phyloP scores from a whole-genome alignment of 306 rosid species.

The Acmispon strigosus region DNA sequence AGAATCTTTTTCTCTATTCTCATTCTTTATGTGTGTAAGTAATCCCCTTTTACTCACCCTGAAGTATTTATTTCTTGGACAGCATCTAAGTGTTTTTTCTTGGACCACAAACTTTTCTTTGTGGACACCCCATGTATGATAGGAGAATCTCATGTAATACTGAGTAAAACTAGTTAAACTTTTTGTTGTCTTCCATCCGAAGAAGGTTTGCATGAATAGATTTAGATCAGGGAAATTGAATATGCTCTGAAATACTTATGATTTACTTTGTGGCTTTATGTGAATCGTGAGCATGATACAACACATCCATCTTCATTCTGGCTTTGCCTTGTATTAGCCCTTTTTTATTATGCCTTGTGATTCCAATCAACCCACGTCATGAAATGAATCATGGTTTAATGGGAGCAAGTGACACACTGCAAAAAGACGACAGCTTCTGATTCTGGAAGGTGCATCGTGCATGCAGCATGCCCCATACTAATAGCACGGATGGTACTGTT shows the following conservation, averaged over 20 bases:
- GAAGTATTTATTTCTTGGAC: too few relatives aligned
- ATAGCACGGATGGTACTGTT: neutral
- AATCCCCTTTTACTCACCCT: neutral
- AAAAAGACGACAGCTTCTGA: neutral
- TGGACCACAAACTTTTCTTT: neutral
- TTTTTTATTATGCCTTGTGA: neutral
- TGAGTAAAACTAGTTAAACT: neutral
- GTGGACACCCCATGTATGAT: conserved; percentile 21
- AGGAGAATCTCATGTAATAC: neutral
- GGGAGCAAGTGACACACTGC: neutral
- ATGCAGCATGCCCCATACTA: neutral
- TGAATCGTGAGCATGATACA: neutral
- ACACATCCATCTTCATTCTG: neutral
- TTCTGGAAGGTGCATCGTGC: neutral
- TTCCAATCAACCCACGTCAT: neutral
- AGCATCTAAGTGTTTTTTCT: too few relatives aligned
- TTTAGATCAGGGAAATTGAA: neutral
- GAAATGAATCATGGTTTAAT: neutral
- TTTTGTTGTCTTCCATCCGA: neutral
- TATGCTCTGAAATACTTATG: neutral
- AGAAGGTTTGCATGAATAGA: neutral
- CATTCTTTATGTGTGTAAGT: neutral
- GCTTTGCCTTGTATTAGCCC: neutral
- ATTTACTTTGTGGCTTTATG: neutral
- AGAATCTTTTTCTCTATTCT: neutral